phyloP scores from a whole-genome alignment of 371 early-diverging fungal genomes.

The Fennellomyces sp. region DNA sequence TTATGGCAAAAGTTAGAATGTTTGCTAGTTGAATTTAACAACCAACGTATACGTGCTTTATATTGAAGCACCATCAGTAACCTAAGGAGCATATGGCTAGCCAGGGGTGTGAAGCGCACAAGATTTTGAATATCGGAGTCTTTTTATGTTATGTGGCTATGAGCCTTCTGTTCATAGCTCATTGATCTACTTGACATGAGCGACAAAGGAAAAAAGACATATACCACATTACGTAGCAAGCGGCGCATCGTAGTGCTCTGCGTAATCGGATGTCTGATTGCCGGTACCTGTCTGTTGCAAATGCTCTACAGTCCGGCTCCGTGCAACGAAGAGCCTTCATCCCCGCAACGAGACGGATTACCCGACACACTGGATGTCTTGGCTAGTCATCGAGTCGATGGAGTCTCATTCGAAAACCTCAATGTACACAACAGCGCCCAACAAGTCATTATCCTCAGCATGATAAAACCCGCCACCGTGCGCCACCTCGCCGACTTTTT shows the following conservation, averaged over 20 bases:
- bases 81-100: no score
- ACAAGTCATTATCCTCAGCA: slow-evolving; percentile 10
- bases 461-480: slow-evolving; percentile 11
- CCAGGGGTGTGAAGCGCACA: no score
- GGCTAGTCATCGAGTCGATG: neutral
- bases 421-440: slow-evolving; percentile 3
- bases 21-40: no score
- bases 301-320: neutral
- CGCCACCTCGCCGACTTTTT: slow-evolving; percentile 9
- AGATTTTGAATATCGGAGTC: no score
- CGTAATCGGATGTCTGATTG: neutral
- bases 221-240: neutral
- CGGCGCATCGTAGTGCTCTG: neutral
- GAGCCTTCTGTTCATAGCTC: no score
- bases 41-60: no score
- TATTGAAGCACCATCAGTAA: no score
- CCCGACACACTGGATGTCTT: neutral
- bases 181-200: slow-evolving; percentile 1
- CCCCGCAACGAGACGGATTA: slow-evolving; percentile 3
- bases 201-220: slow-evolving; percentile 4
- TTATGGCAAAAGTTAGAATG: no score
- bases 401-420: slow-evolving; percentile 13
- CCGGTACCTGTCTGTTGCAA: neutral
- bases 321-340: neutral
- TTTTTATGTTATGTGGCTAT: no score